Conservation (phyloP, 2,329 filamentous ascomycete genomes). For the Aspergillus sp. region DNA sequence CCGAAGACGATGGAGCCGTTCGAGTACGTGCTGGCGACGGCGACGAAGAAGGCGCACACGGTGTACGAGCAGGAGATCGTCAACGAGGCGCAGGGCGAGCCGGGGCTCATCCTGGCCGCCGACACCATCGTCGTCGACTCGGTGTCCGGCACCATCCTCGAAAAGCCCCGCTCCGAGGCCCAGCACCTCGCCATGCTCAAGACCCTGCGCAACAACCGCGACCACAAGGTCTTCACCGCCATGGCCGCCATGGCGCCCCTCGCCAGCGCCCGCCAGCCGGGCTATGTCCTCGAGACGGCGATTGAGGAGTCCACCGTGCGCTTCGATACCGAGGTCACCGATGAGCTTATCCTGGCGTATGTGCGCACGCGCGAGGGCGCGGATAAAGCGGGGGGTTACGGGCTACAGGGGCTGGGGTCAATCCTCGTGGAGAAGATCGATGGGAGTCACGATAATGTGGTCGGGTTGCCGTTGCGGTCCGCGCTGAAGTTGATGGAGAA, state of each 20-base stretch:
- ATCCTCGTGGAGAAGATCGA: slow-evolving; percentile 87
- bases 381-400: slow-evolving; percentile 96
- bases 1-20: slow-evolving; percentile 76
- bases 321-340: slow-evolving; percentile 72
- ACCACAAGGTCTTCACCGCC: slow-evolving; percentile 83
- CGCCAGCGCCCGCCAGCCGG: slow-evolving; percentile 76
- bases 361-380: slow-evolving; percentile 78
- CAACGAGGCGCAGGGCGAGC: slow-evolving; percentile 62
- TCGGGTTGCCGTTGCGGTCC: slow-evolving; percentile 79
- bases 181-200: slow-evolving; percentile 85
- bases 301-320: slow-evolving; percentile 91
- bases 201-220: slow-evolving; percentile 70
- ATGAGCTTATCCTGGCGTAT: slow-evolving; percentile 76
- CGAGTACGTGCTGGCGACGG: slow-evolving; percentile 89
- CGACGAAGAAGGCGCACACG: slow-evolving; percentile 75
- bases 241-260: slow-evolving; percentile 81
- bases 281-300: slow-evolving; percentile 76
- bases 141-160: slow-evolving; percentile 72
- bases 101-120: slow-evolving; percentile 80
- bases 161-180: slow-evolving; percentile 81
- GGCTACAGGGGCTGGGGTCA: slow-evolving; percentile 82
- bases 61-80: slow-evolving; percentile 64
- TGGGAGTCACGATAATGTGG: slow-evolving; percentile 88
- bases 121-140: slow-evolving; percentile 83
- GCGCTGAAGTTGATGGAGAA: slow-evolving; percentile 82